Evolutionary conservation across 352 stramenopile species (phyloP), one percentile per base, ranked within the genome.

Genomic region (Phytophthora europaea): DNA sequence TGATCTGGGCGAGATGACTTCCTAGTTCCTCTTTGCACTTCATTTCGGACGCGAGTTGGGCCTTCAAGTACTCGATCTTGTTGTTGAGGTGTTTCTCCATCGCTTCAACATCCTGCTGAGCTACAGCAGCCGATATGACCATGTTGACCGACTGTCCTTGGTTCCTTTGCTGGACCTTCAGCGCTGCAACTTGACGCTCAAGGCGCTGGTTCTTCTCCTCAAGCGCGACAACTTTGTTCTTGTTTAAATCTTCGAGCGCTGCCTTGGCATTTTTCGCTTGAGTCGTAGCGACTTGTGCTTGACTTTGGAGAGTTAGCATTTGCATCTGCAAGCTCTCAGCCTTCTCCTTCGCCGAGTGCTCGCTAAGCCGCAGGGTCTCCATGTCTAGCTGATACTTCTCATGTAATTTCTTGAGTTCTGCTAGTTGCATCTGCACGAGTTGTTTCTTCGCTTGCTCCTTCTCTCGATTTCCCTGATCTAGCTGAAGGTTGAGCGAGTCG

Each of bases 21-120:
- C 89, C 89, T 4, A 96, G 75, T 57, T 96, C 90, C 67, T 96
- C 88, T 65, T 94, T 94, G 60, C 90, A 95, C 56, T 90, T 92
- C 76, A 94, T 94, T 60, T 96, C 90, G 0, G 89, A 95, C 33
- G 87, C 78, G 2, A 96, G 65, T 59, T 95, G 89, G 0, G 88
- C 89, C 62, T 95, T 94, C 15, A 96, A 65, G 57, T 96, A 95
- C 40, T 94, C 87, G 16, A 96, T 78, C 52, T 95, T 95, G 72
- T 95, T 91, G 59, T 71, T 81, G 5, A 92, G 70, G 16, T 92
- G 76, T n/a, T 93, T 95, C 59, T 94, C 84, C 40, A 93, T 62
- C 0, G 87, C 84, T 26, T 85, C 79, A 4, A 76, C 81, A 50
- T 82, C 80, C 13, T 73, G 64, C 5, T 72, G 47, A 4, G 66